Evolutionary conservation across 352 stramenopile genomes (phyloP).

Genomic region (Plasmopara muralis): DNA sequence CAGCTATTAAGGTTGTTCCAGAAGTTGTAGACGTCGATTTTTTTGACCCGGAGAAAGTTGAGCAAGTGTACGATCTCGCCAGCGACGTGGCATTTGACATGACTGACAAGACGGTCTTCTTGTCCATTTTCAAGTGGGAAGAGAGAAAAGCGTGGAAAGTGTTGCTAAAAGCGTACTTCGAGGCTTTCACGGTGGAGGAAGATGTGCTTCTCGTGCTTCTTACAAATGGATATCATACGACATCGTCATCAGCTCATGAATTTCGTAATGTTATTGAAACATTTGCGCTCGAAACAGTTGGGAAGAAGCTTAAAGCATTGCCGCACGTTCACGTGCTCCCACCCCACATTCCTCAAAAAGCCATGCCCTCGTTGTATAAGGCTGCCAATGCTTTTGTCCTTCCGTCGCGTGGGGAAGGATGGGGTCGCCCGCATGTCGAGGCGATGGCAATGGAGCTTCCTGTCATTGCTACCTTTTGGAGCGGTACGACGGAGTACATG

Average conservation of each 20-base stretch:
- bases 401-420: conserved; percentile 90
- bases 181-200: conserved; percentile 50
- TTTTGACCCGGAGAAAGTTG: conserved; percentile 61
- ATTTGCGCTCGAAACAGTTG: conserved; percentile 42
- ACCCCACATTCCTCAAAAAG: conserved; percentile 48
- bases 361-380: conserved; percentile 65
- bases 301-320: conserved; percentile 41
- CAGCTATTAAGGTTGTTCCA: conserved; percentile 66
- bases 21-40: conserved; percentile 88
- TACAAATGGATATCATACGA: conserved; percentile 82
- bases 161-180: conserved; percentile 80
- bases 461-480: conserved; percentile 91
- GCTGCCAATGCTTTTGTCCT: conserved; percentile 83
- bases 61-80: conserved; percentile 42
- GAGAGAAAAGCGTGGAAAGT: conserved; percentile 88
- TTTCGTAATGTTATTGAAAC: conserved; percentile 49
- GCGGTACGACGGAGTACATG: conserved; percentile 86
- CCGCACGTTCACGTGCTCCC: conserved; percentile 57
- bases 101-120: conserved; percentile 54
- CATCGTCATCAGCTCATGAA: conserved; percentile 33
- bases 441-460: conserved; percentile 90
- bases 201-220: conserved; percentile 80
- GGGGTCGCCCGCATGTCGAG: conserved; percentile 90
- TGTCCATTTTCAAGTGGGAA: conserved; percentile 94
- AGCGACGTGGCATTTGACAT: conserved; percentile 26